A percentile compares a stretch with the other conserved stretches of the same genome.
These are phyloP conservation scores for Coemansia sp. DNA, from an alignment of 192 early-diverging fungal genomes.

Conservation along the genomic window DNA sequence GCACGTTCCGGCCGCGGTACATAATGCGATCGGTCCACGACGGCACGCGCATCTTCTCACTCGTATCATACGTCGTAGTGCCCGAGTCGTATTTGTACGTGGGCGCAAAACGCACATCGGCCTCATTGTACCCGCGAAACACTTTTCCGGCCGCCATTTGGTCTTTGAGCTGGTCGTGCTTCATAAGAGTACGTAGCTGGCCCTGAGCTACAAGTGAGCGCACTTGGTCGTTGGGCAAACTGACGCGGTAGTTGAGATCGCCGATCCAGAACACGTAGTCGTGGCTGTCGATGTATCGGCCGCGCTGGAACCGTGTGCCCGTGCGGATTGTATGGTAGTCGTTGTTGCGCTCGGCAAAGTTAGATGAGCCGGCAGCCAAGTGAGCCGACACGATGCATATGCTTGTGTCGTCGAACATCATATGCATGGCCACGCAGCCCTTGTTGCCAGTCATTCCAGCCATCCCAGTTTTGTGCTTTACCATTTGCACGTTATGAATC, in stretches of 20 bases:
- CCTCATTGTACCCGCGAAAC: constrained; percentile 81
- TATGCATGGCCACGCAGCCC: constrained; percentile 89
- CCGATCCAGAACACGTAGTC: constrained; percentile 86
- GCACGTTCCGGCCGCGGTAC: constrained; percentile 26
- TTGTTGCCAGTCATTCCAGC: constrained; percentile 97
- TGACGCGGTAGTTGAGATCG: constrained; percentile 92
- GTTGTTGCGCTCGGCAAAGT: constrained; percentile 76
- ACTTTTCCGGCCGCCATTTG: constrained; percentile 63
- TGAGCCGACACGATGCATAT: constrained; percentile 92
- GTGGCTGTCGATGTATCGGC: constrained; percentile 67
- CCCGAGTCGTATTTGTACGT: constrained; percentile 96
- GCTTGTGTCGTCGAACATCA: constrained; percentile 82
- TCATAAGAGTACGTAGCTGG: constrained; percentile 56
- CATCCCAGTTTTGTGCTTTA: constrained; percentile 90
- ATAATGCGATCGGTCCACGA: constrained; percentile 96
- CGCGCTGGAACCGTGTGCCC: constrained; percentile 73
- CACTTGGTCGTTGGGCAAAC: constrained; percentile 68
- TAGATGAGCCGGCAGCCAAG: constrained; percentile 80
- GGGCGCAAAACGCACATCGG: constrained; percentile 79
- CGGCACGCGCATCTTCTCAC: constrained; percentile 92
- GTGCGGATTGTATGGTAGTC: constrained; percentile 81
- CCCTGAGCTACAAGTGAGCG: constrained; percentile 41
- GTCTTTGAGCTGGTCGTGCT: constrained; percentile 60
- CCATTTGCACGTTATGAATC: constrained; percentile 81
- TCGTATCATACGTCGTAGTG: constrained; percentile 82